Percentiles rank a stretch among this genome's conserved stretches.
Evolutionary conservation across 2,329 filamentous ascomycete genomes (phyloP).

Genomic region (Escovopsis sp.): DNA sequence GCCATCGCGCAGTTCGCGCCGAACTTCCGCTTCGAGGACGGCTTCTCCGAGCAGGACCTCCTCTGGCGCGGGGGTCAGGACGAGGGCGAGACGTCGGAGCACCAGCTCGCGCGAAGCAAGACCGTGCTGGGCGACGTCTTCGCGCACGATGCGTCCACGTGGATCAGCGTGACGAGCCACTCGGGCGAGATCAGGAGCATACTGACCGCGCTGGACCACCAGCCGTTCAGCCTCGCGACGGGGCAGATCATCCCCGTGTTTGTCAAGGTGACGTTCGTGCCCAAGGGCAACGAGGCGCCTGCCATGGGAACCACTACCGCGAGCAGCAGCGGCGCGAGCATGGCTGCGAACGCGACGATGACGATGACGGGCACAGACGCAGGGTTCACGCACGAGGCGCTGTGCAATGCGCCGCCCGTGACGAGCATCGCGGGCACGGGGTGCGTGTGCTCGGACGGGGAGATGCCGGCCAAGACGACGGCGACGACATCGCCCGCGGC

Average conservation of each 20-base stretch:
- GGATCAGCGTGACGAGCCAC: constrained; percentile 45
- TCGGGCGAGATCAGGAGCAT: constrained; percentile 39
- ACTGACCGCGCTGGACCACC: constrained; percentile 42
- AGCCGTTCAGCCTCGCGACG: constrained; percentile 45
- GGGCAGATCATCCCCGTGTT: constrained; percentile 54
- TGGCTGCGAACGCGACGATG: too few relatives aligned
- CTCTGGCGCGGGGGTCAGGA: constrained; percentile 27
- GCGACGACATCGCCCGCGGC: constrained; percentile 15
- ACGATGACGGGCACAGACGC: constrained; percentile 13
- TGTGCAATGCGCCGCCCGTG: constrained; percentile 28
- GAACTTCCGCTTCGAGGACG: constrained; percentile 38
- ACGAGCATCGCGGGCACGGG: constrained; percentile 26
- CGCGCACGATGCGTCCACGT: constrained; percentile 32
- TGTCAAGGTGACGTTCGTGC: constrained; percentile 38
- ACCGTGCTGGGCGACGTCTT: constrained; percentile 42
- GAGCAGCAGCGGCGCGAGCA: too few relatives aligned
- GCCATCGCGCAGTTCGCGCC: constrained; percentile 39
- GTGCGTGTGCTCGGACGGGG: constrained; percentile 21
- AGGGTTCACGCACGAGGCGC: constrained; percentile 24
- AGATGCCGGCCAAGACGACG: constrained; percentile 3
- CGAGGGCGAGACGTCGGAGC: constrained; percentile 27
- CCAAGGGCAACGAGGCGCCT: too few relatives aligned
- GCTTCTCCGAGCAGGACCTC: constrained; percentile 40
- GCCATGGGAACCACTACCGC: too few relatives aligned
- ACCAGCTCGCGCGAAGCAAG: constrained; percentile 34